phyloP scores from a whole-genome alignment of 1,284 basidiomycete genomes.

The Cryptococcus sp. region DNA sequence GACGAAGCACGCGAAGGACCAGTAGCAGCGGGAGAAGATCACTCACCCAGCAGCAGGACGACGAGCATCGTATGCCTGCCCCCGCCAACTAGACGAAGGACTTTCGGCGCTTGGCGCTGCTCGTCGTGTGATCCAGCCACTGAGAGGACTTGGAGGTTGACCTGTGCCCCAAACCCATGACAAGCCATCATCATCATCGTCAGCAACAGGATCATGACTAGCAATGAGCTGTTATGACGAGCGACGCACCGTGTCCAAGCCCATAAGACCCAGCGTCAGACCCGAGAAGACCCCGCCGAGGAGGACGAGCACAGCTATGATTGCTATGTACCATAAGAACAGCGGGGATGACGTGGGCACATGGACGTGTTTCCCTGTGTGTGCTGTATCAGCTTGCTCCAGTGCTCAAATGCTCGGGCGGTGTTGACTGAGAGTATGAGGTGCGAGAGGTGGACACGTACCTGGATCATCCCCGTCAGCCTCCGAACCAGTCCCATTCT shows the following conservation, averaged over 20 bases:
- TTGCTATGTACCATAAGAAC: conserved; percentile 41
- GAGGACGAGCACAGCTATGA: conserved; percentile 35
- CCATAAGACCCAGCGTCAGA: conserved; percentile 58
- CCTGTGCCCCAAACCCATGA: conserved; percentile 17
- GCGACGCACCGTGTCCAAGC: conserved; percentile 49
- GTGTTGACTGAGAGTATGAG: too few species aligned
- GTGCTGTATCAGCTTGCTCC: too few species aligned
- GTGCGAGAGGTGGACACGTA: too few species aligned
- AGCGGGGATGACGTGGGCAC: conserved; percentile 31
- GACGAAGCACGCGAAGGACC: not conserved
- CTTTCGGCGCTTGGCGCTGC: conserved; percentile 53
- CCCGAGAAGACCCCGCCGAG: conserved; percentile 57
- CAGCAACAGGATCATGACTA: not conserved
- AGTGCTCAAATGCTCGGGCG: too few species aligned
- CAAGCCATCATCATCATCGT: too few species aligned
- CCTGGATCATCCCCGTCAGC: too few species aligned
- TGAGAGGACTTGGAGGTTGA: conserved; percentile 50
- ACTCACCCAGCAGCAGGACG: conserved; percentile 52
- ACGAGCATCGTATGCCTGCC: conserved; percentile 55
- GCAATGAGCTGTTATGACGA: not conserved
- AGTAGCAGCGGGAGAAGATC: not conserved
- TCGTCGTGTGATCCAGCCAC: conserved; percentile 54
- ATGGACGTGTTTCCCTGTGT: conserved; percentile 30
- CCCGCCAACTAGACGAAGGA: conserved; percentile 52
- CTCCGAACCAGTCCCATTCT: too few species aligned